Percentiles rank a stretch among this genome's conserved stretches.
Conservation (phyloP, 73 alveolate genomes). For the Tetrahymena malaccensis region DNA sequence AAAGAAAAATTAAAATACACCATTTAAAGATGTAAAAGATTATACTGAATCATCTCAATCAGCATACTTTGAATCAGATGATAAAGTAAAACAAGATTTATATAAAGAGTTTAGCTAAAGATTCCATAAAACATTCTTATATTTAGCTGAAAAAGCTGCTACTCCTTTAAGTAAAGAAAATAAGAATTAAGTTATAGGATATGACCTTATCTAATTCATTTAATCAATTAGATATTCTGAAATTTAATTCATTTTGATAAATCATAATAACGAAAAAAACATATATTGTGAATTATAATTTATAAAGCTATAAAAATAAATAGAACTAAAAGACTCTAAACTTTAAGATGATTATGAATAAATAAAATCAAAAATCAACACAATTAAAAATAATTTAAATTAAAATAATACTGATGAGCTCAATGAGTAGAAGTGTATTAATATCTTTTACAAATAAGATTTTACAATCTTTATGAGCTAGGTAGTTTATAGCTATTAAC, state of each 20-base stretch:
- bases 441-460: background rate
- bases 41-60: background rate
- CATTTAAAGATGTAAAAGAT: background rate
- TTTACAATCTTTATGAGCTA: background rate
- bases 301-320: too few species aligned
- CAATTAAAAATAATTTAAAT: background rate
- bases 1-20: background rate
- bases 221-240: too few species aligned
- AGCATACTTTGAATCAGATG: background rate
- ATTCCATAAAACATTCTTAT: background rate
- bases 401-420: background rate
- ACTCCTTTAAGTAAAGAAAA: background rate
- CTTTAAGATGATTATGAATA: background rate
- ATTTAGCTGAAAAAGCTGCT: background rate
- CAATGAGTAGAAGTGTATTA: background rate
- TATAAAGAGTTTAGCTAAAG: background rate
- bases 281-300: too few species aligned
- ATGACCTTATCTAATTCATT: too few species aligned
- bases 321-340: background rate
- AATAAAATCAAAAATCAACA: background rate
- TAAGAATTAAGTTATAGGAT: too few species aligned
- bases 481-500: too few species aligned
- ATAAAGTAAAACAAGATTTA: background rate
- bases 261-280: too few species aligned
- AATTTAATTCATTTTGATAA: too few species aligned